Evolutionary conservation across 495 filamentous ascomycete species (phyloP).

Genomic region (Penicillium alfredii): DNA sequence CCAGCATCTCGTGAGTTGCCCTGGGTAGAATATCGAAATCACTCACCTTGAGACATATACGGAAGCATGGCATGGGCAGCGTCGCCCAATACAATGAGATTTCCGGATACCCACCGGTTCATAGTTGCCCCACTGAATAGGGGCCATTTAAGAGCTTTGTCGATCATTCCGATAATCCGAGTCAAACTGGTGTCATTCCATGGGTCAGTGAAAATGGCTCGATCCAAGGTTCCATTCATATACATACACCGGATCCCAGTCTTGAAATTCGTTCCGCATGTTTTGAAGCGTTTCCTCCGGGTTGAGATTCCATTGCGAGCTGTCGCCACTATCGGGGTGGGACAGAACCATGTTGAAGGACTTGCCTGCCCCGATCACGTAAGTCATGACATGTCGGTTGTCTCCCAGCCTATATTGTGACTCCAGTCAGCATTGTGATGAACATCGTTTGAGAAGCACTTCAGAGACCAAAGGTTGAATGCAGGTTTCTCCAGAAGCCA

Average conservation of each 20-base stretch:
- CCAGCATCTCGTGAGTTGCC: too few relatives aligned
- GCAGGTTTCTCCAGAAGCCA: slow-evolving; percentile 33
- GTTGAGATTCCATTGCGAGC: slow-evolving; percentile 33
- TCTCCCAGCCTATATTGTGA: slow-evolving; percentile 23
- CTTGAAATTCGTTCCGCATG: slow-evolving; percentile 30
- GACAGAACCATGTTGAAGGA: slow-evolving; percentile 45
- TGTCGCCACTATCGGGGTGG: slow-evolving; percentile 39
- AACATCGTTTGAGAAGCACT: background rate
- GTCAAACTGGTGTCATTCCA: slow-evolving; percentile 11
- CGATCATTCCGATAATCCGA: slow-evolving; percentile 31
- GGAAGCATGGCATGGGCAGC: slow-evolving; percentile 46
- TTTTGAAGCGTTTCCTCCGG: slow-evolving; percentile 28
- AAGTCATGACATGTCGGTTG: slow-evolving; percentile 40
- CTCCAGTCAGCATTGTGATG: background rate
- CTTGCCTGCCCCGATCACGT: slow-evolving; percentile 38
- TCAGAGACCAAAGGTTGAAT: slow-evolving; percentile 33
- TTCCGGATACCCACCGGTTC: slow-evolving; percentile 26
- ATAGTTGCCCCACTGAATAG: slow-evolving; percentile 25
- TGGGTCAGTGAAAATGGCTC: background rate
- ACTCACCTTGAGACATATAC: slow-evolving; percentile 36
- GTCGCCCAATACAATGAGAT: slow-evolving; percentile 36
- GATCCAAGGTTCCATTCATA: background rate
- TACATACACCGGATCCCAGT: slow-evolving; percentile 31
- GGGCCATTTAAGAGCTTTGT: slow-evolving; percentile 32
- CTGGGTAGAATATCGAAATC: background rate